Base-by-base conservation (phyloP, 1,284 basidiomycete species). In the Leccinum glutinopallens region DNA sequence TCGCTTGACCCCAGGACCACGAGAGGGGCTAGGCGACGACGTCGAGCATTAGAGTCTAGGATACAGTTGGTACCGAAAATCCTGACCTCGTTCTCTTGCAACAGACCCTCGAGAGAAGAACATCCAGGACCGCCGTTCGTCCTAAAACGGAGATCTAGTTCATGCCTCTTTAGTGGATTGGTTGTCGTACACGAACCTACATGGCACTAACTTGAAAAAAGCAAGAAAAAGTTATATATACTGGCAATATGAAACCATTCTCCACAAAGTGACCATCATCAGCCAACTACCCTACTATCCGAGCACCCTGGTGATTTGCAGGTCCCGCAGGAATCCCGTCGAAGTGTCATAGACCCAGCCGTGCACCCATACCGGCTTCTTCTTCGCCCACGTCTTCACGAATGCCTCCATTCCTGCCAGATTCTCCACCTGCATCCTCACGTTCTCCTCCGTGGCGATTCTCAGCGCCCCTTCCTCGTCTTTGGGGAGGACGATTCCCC, bases 311-410 rank as follows among this genome's bases (percentile, higher is more conserved):
- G 83, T 81, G 64, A 92, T 74, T 29, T 82, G 79, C 68, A 96
- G 79, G 72, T 95, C 92, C 70, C 81, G 80, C 73, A 96, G 76
- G 63, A 79, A 80, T 17, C 94, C 94, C 33, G 81, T 85, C 63
- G 82, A 82, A 68, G 96, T 80, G 65, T 93, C 87, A 74, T 93
- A 94, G 19, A 95, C 86, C 90, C 90, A 93, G 15, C 93, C 93
- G 72, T 96, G 93, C 43, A 96, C 86, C 78, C 82, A 85, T 51
- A 95, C 83, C 39, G 73, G 75, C 60, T 73, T 77, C 49, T 77
- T 82, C 39, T 55, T 12, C 60, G 89, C 70, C 13, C 8, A 90
- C 63, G 83, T 74, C 15, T 7, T 66, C 78, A 97, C 85, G 17
- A 87, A 84, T 59, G 83, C 79, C n/a, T 86, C 83, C 70, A 84